Evolutionary conservation across 129 eudicot species (phyloP), one percentile per base, ranked within the genome.

Genomic region (Tagetes patula): DNA sequence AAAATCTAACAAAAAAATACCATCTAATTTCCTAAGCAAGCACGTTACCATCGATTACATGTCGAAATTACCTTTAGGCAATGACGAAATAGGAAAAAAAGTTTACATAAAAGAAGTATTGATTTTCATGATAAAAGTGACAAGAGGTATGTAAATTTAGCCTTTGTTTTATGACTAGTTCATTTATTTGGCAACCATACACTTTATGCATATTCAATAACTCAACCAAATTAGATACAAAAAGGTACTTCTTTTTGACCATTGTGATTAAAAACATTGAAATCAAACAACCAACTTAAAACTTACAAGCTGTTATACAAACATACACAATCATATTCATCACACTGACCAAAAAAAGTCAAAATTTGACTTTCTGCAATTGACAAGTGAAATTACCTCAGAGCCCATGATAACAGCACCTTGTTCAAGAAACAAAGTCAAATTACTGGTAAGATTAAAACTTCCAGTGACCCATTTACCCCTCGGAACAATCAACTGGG

Each of bases 331-430:
- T 27, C 11, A n/a, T 14, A 50, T 6, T 13, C 33, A 53, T 32
- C 36, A 63, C 36, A 59, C 67, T 20, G 20, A 34, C 67, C 42
- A 38, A 42, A 42, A 39, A 80, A 71, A 75, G 69, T 63, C 77
- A 69, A 53, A 48, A 40, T 3, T 47, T 63, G 73, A 75, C 59
- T 34, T 69, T 50, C 53, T 56, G 8, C 56, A 38, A 70, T 54
- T 36, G 73, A 52, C 64, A 61, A 41, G 46, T 20, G 34, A 47
- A 67, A 48, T 75, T 75, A 90, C 98, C 96, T 87, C 86, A 12
- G 98, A 93, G n/a, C 96, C 98, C 87, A 93, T 65, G 38, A 93
- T 84, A 14, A 89, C 83, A 69, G 98, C 96, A 71, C 98, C 98
- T 10, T 86, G 60, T 75, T 93, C 87, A 49, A 93, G 96, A 83